Percentiles rank a stretch among this genome's conserved stretches.
phyloP scores from a whole-genome alignment of 345 rosid species.

The Pelargonium nanum region DNA sequence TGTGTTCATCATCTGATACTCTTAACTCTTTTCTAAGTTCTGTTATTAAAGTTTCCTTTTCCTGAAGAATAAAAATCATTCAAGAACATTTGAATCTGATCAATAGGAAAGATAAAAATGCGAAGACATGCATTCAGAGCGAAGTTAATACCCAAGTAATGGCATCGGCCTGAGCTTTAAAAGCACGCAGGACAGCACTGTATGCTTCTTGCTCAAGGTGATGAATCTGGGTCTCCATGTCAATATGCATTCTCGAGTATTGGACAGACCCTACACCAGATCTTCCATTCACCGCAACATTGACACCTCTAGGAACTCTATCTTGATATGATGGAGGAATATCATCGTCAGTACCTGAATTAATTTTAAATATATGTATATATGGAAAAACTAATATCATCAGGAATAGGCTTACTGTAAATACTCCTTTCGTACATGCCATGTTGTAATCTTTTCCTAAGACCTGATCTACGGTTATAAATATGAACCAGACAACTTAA shows the following conservation, averaged over 20 bases:
- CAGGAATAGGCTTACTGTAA: background rate
- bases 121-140: background rate
- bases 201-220: constrained; percentile 96
- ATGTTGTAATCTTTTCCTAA: background rate
- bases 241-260: constrained; percentile 25
- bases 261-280: constrained; percentile 28
- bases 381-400: background rate
- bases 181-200: constrained; percentile 82
- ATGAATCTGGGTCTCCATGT: constrained; percentile 89
- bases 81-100: background rate
- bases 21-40: constrained; percentile 89
- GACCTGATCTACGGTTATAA: background rate
- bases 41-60: constrained; percentile 85
- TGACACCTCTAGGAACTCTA: constrained; percentile 24
- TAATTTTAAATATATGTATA: constrained; percentile 10
- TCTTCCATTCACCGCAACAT: constrained; percentile 28
- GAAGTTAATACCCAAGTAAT: constrained; percentile 69
- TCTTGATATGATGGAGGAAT: constrained; percentile 29
- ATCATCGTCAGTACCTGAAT: constrained; percentile 41
- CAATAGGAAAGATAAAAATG: background rate
- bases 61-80: constrained; percentile 30
- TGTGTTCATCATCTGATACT: constrained; percentile 94
- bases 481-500: background rate
- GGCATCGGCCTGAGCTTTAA: constrained; percentile 98
- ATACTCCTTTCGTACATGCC: background rate